These are phyloP conservation scores for Diaporthe sp. DNA, from an alignment of 2,329 filamentous ascomycete species.

Conservation along the genomic window DNA sequence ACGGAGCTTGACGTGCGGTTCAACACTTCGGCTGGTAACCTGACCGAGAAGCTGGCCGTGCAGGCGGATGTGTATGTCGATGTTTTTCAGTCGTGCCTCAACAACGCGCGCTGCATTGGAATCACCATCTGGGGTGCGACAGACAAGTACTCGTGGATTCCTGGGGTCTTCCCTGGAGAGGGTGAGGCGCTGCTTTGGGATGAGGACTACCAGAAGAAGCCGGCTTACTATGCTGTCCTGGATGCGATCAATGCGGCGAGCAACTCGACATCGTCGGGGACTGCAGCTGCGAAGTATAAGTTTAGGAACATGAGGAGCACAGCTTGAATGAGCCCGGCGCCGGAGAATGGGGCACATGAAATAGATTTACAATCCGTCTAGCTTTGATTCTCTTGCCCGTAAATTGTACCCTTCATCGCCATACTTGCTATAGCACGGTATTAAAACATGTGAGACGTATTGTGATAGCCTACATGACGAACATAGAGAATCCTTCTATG, in stretches of 20 bases:
- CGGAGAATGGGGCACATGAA: not conserved
- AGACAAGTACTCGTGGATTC: slow-evolving; percentile 52
- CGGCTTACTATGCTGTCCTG: slow-evolving; percentile 48
- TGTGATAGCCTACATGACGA: too few relatives aligned
- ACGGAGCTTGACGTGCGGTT: slow-evolving; percentile 66
- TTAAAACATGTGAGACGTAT: not conserved
- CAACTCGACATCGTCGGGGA: not conserved
- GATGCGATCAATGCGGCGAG: slow-evolving; percentile 7
- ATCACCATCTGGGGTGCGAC: slow-evolving; percentile 59
- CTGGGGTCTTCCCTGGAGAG: slow-evolving; percentile 52
- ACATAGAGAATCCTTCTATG: too few relatives aligned
- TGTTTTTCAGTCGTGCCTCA: slow-evolving; percentile 53
- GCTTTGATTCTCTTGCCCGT: not conserved
- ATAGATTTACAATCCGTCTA: not conserved
- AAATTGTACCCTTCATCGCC: not conserved
- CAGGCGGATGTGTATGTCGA: slow-evolving; percentile 63
- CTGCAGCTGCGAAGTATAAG: not conserved
- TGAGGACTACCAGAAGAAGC: slow-evolving; percentile 53
- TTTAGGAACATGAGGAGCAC: not conserved
- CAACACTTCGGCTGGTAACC: slow-evolving; percentile 48
- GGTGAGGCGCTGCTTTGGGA: slow-evolving; percentile 57
- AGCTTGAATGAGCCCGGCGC: not conserved
- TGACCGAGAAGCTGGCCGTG: slow-evolving; percentile 46
- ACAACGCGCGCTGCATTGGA: slow-evolving; percentile 55
- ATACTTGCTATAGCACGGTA: not conserved